These are phyloP conservation scores for Thermothielavioides terrestris DNA, from an alignment of 495 filamentous ascomycete species.

Conservation along the genomic window DNA sequence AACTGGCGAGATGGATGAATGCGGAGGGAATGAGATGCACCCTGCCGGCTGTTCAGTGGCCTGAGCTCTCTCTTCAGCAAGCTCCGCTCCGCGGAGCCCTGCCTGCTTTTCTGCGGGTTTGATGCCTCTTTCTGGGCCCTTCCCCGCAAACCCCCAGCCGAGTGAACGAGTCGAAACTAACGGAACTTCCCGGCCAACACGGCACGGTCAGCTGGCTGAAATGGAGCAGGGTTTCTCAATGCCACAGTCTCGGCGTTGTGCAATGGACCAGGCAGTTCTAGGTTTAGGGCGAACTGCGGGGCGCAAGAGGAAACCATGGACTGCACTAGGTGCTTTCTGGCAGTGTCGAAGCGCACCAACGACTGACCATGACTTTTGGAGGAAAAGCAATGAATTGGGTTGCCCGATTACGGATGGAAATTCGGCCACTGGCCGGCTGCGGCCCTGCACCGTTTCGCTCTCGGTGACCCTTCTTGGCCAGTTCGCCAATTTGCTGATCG, in stretches of 20 bases:
- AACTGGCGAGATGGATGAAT: neutral
- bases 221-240: slow-evolving; percentile 5
- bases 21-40: too few relatives aligned
- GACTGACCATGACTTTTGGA: neutral
- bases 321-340: neutral
- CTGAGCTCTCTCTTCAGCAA: neutral
- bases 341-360: slow-evolving; percentile 3
- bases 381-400: slow-evolving; percentile 19
- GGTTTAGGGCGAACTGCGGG: neutral
- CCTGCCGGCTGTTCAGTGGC: too few relatives aligned
- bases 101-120: neutral
- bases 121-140: neutral
- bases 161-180: too few relatives aligned
- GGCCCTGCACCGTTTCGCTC: neutral
- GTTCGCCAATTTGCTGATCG: slow-evolving; percentile 3
- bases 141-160: neutral
- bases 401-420: slow-evolving; percentile 28
- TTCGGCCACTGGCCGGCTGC: slow-evolving; percentile 12
- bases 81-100: slow-evolving; percentile 2
- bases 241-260: slow-evolving; percentile 2
- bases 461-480: slow-evolving; percentile 3
- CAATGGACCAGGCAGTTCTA: slow-evolving; percentile 5
- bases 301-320: neutral
- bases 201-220: slow-evolving; percentile 1
- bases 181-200: neutral